Percentiles rank a stretch among this genome's conserved stretches.
phyloP scores from a whole-genome alignment of 2,329 filamentous ascomycete genomes.

The Sphaerulina populicola region DNA sequence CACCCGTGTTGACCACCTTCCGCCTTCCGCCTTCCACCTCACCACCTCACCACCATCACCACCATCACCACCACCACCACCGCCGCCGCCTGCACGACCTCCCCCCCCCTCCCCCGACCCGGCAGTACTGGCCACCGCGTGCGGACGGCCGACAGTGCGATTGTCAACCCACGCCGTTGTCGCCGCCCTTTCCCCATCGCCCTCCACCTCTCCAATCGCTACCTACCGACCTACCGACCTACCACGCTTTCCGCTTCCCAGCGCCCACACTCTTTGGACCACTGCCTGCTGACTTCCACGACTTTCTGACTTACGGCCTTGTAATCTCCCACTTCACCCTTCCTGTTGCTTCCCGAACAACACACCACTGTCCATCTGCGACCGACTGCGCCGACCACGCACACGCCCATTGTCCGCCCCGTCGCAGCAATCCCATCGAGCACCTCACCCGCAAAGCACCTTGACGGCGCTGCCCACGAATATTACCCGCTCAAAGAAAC shows the following conservation, averaged over 20 bases:
- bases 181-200: not conserved
- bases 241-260: conserved; percentile 9
- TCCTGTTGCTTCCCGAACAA: conserved; percentile 7
- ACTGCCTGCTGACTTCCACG: conserved; percentile 12
- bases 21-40: no score
- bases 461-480: conserved; percentile 11
- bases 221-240: conserved; percentile 1
- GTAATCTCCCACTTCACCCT: conserved; percentile 15
- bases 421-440: conserved; percentile 11
- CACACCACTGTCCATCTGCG: conserved; percentile 4
- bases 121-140: conserved; percentile 4
- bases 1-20: not conserved
- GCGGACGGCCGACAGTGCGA: not conserved
- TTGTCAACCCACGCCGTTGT: conserved; percentile 6
- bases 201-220: not conserved
- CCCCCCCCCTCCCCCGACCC: conserved; percentile 1
- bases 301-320: conserved; percentile 20
- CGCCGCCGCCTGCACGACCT: no score
- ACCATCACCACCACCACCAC: not conserved
- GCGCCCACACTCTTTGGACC: conserved; percentile 17
- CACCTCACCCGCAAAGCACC: conserved; percentile 11
- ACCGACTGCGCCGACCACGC: conserved; percentile 2
- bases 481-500: conserved; percentile 16
- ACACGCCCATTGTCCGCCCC: conserved; percentile 16
- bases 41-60: not conserved